Evolutionary conservation across 441 rosid species (phyloP).

Genomic region (Lepidium campestre): DNA sequence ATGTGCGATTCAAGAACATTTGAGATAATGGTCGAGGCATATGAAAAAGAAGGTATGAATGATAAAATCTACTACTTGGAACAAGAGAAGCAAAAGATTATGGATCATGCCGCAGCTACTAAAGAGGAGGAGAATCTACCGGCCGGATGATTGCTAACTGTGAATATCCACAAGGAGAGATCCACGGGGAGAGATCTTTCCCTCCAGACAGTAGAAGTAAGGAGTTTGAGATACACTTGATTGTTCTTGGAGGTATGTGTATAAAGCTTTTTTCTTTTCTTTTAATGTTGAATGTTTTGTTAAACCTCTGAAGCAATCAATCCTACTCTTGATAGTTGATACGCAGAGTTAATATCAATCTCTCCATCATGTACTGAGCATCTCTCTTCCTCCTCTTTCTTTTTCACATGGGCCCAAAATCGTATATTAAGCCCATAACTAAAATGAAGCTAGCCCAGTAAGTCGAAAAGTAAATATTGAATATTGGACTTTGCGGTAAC

Average conservation of each 20-base stretch:
- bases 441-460: not conserved
- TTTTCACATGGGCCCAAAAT: not conserved
- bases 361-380: no score
- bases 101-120: constrained; percentile 5
- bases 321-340: not conserved
- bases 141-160: constrained; percentile 1
- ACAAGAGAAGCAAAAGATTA: constrained; percentile 43
- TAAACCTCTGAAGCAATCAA: not conserved
- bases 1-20: constrained; percentile 54
- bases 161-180: not conserved
- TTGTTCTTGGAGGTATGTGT: constrained; percentile 25
- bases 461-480: not conserved
- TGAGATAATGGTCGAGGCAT: constrained; percentile 69
- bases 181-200: not conserved
- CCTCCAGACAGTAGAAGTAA: not conserved
- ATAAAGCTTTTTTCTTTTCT: constrained; percentile 10
- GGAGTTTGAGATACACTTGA: constrained; percentile 19
- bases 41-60: constrained; percentile 66
- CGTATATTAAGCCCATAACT: not conserved
- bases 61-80: constrained; percentile 78
- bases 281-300: not conserved
- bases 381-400: no score
- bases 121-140: constrained; percentile 24
- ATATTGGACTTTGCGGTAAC: constrained; percentile 3
- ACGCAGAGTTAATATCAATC: no score